Base-by-base conservation (phyloP, 345 rosid genomes). In the Theobroma cacao region DNA sequence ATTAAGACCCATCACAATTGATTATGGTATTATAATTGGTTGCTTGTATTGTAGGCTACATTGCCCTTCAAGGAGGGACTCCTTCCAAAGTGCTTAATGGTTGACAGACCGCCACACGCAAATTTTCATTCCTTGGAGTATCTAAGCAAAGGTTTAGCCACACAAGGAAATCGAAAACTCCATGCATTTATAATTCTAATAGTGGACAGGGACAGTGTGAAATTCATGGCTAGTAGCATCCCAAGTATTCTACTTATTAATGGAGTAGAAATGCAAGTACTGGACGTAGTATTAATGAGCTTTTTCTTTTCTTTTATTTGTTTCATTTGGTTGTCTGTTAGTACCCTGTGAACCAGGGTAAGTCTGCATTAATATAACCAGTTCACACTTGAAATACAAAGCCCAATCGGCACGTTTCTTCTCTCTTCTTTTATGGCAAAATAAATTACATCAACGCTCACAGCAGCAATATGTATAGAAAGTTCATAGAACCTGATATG, bases 41-140 rank as follows among this genome's bases (percentile, higher is more conserved):
- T 63, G 43, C 43, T 68, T 68, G 40, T 22, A 3, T 66, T 68
- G 34, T 13, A 58, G 17, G 63, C 40, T 55, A 15, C 75, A n/a
- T 61, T 81, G 59, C 84, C 87, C 75, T 68, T 22, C 14, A 45
- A 47, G 47, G 58, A 41, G 77, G 79, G 87, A 41, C 66, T 75
- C 75, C 40, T 14, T 26, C 26, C 26, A 11, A 22, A 69, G n/a
- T 40, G 48, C 34, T 33, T 43, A 1, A 10, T 31, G 82, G 68
- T 75, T 12, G 71, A 68, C 59, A 67, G 31, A 3, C 43, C 17
- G 28, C 52, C 31, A 65, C 31, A 53, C 31, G 28, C 50, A 66
- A 66, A 69, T 6, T 28, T 45, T 28, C 14, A 28, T 41, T 69
- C 17, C 33, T 5, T 15, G 22, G 50, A 65, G 5, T 11, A 24